phyloP scores from a whole-genome alignment of 2,329 filamentous ascomycete species.

The Phaeosphaeria sp. region DNA sequence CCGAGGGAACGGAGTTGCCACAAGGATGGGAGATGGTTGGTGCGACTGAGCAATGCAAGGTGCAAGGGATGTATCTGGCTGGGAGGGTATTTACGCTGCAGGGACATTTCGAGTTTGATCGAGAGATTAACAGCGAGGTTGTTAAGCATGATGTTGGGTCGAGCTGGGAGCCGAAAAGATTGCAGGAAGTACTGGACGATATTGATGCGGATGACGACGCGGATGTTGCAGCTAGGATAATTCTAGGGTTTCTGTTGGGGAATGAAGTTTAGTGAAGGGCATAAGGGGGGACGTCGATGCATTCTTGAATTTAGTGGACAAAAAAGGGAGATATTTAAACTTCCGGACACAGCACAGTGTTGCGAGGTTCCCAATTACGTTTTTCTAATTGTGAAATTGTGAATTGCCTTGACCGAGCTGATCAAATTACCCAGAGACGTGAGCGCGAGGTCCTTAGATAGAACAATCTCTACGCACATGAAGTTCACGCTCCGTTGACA shows the following conservation, averaged over 20 bases:
- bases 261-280: constrained; percentile 28
- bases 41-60: constrained; percentile 40
- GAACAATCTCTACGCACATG: no score
- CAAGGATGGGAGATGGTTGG: constrained; percentile 28
- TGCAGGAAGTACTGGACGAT: constrained; percentile 24
- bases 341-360: no score
- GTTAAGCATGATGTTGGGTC: constrained; percentile 44
- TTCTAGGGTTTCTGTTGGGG: no score
- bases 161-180: constrained; percentile 24
- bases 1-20: constrained; percentile 20
- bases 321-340: no score
- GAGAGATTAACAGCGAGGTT: constrained; percentile 50
- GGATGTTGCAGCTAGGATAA: constrained; percentile 38
- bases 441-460: no score
- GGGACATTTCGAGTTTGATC: constrained; percentile 55
- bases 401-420: no score
- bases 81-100: constrained; percentile 52
- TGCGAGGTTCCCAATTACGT: no score
- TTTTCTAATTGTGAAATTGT: no score
- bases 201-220: constrained; percentile 40
- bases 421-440: no score
- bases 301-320: no score
- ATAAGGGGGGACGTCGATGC: no score
- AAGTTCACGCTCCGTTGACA: no score
- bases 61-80: constrained; percentile 51